These are phyloP conservation scores for Candida broadrunensis DNA, from an alignment of 805 yeast genomes.

Conservation along the genomic window DNA sequence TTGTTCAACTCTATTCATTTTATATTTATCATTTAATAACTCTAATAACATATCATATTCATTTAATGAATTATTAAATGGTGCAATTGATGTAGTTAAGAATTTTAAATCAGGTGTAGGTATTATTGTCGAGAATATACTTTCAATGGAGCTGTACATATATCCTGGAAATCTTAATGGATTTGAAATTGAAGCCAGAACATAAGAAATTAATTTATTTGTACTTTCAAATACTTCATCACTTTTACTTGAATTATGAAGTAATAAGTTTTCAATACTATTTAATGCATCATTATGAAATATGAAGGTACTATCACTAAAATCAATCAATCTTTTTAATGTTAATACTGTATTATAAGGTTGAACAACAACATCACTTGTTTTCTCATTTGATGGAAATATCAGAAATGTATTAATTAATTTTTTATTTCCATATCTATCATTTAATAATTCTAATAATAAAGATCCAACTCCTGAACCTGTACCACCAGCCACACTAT, in stretches of 20 bases:
- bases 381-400: constrained; percentile 72
- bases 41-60: constrained; percentile 86
- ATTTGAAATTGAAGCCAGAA: constrained; percentile 80
- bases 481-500: constrained; percentile 98
- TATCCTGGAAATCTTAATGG: constrained; percentile 90
- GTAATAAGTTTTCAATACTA: constrained; percentile 57
- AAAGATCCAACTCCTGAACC: constrained; percentile 94
- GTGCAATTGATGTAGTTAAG: constrained; percentile 38
- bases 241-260: constrained; percentile 8
- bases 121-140: constrained; percentile 75
- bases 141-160: constrained; percentile 81
- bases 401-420: constrained; percentile 81
- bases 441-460: constrained; percentile 72
- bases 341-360: constrained; percentile 91
- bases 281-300: constrained; percentile 86
- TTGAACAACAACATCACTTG: constrained; percentile 96
- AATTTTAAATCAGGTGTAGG: constrained; percentile 77
- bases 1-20: constrained; percentile 56
- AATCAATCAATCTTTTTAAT: constrained; percentile 74
- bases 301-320: constrained; percentile 84
- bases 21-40: constrained; percentile 70
- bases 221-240: constrained; percentile 72
- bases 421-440: constrained; percentile 75
- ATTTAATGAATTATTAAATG: constrained; percentile 60
- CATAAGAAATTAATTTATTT: constrained; percentile 81